A percentile compares a stretch with the other conserved stretches of the same genome.
Evolutionary conservation across 768 basidiomycete species (phyloP).

Genomic region (Daedaleopsis sinensis): DNA sequence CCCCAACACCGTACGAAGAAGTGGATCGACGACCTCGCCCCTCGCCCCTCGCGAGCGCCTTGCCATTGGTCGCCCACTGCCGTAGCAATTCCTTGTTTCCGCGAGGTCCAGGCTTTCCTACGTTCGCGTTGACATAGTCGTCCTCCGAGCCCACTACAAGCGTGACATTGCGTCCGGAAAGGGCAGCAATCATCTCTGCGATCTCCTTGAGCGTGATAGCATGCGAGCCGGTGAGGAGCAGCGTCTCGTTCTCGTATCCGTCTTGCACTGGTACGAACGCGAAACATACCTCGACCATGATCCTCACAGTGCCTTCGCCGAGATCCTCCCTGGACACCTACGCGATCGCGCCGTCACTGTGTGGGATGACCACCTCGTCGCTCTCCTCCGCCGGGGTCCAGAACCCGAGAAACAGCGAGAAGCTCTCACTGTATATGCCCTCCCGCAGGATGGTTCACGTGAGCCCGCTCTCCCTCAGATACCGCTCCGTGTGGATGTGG

Average conservation of each 20-base stretch:
- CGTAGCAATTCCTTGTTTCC: too few species aligned
- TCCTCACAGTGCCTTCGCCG: slow-evolving; percentile 38
- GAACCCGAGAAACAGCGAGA: slow-evolving; percentile 35
- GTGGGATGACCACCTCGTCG: slow-evolving; percentile 32
- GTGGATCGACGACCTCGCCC: slow-evolving; percentile 30
- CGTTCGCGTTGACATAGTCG: slow-evolving; percentile 29
- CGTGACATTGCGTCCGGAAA: slow-evolving; percentile 22
- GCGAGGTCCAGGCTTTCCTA: too few species aligned
- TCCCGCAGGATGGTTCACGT: slow-evolving; percentile 39
- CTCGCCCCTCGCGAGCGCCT: slow-evolving; percentile 34
- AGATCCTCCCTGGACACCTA: slow-evolving; percentile 40
- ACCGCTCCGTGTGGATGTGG: slow-evolving; percentile 36
- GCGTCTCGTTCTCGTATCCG: slow-evolving; percentile 32
- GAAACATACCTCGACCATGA: slow-evolving; percentile 30
- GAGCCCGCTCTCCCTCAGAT: slow-evolving; percentile 35
- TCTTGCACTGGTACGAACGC: slow-evolving; percentile 6
- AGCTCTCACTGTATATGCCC: slow-evolving; percentile 39
- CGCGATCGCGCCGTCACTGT: slow-evolving; percentile 38
- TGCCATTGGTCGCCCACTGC: slow-evolving; percentile 34
- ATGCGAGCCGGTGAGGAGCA: slow-evolving; percentile 30
- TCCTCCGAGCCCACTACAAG: slow-evolving; percentile 29
- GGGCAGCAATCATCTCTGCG: slow-evolving; percentile 23
- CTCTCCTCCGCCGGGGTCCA: slow-evolving; percentile 25
- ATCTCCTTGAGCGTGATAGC: slow-evolving; percentile 30
- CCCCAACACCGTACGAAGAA: slow-evolving; percentile 33